phyloP scores from a whole-genome alignment of 2,329 filamentous ascomycete genomes.

The Claviceps paspali region DNA sequence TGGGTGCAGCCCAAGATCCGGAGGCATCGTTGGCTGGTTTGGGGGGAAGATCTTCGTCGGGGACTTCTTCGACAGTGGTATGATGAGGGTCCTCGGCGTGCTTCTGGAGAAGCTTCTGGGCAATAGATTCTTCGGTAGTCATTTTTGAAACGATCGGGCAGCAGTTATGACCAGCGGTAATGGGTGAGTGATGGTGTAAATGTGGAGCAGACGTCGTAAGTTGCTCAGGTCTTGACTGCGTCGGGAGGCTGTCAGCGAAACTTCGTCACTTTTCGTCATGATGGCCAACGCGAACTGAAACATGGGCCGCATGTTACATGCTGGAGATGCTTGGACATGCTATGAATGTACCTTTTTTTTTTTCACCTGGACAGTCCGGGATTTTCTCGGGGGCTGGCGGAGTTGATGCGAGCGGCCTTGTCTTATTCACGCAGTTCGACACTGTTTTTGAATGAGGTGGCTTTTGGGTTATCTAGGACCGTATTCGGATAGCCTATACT shows the following conservation, averaged over 20 bases:
- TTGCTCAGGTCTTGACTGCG: background rate
- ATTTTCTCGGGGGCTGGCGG: background rate
- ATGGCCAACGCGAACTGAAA: too few species aligned
- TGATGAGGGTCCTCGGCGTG: conserved; percentile 40
- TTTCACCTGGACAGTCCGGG: background rate
- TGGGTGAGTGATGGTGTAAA: background rate
- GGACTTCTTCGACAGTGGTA: conserved; percentile 63
- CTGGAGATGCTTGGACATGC: background rate
- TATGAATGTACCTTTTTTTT: background rate
- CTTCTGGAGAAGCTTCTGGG: conserved; percentile 49
- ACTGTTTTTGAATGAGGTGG: background rate
- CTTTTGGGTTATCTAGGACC: conserved; percentile 22
- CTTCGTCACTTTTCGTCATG: background rate
- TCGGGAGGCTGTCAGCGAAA: conserved; percentile 1
- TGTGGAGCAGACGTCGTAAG: background rate
- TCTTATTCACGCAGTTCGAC: conserved; percentile 2
- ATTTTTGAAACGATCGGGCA: conserved; percentile 17
- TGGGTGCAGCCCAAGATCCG: conserved; percentile 30
- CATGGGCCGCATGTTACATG: background rate
- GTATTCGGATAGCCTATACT: conserved; percentile 20
- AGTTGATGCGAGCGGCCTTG: background rate
- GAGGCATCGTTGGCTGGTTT: conserved; percentile 31
- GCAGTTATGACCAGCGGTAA: background rate
- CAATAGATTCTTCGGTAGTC: conserved; percentile 36
- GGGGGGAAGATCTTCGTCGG: conserved; percentile 61